Evolutionary conservation across 2,329 filamentous ascomycete species (phyloP), one percentile per base, ranked within the genome.

Genomic region (Fusarium brachygibbosum): DNA sequence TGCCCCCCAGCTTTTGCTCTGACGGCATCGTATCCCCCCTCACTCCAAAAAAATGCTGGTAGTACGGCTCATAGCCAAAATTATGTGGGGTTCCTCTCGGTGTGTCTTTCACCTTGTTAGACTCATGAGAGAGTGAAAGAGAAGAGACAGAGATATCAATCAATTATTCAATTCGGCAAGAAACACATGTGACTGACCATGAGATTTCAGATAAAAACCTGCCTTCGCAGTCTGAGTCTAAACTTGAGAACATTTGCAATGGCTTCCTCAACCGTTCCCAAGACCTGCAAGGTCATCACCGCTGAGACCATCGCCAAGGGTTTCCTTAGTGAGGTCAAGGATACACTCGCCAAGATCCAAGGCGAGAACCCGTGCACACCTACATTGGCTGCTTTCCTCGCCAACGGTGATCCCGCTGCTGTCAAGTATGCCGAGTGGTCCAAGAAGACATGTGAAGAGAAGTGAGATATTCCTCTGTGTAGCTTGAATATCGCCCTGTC

Each of bases 361-460:
- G 88, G 87, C 70, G 83, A 79, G 34, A 78, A 78, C 63, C 80
- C 80, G 61, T 74, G 77, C 41, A 83, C 90, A 77, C 94, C 96
- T 34, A 90, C 92, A 66, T 87, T 99, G 54, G 92, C 95, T 44
- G 96, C 95, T 62, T 97, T 98, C 81, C 85, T 99, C 58, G 94
- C 95, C 72, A 98, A 97, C 81, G 87, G 88, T 70, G 96, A 99
- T 81, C 93, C 94, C 31, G 93, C 94, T 38, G 95, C 95, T 32
- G 85, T 92, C 74, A 93, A 97, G 84, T 98, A 99, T 79, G 96
- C 96, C 56, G 93, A 98, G 80, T 98, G 93, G 93, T 98, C 95
- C 40, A 93, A 93, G 80, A 98, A 97, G 86, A 98, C 96, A 6
- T 97, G 93, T 81, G 88, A 90, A 80, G 95, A 98, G 80, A 97